Evolutionary conservation across 352 stramenopile species (phyloP).

Genomic region (Phytophthora pseudosyringae): DNA sequence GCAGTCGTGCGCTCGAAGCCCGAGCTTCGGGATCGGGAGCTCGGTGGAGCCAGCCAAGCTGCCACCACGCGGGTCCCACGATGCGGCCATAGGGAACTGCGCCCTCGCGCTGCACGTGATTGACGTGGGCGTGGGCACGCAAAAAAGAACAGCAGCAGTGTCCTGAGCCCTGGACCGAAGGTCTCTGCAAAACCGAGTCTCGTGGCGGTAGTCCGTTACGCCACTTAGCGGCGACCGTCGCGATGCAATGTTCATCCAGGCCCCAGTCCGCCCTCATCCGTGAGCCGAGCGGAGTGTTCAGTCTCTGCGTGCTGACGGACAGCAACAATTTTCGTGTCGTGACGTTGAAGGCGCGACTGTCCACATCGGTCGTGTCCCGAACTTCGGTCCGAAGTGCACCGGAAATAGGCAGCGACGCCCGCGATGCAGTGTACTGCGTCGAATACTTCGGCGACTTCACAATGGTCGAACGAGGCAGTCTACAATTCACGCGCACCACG

Average conservation of each 20-base stretch:
- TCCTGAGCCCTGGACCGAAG: too few species aligned
- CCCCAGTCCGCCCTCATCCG: constrained; percentile 19
- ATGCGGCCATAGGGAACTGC: constrained; percentile 27
- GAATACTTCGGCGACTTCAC: too few species aligned
- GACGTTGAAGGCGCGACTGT: constrained; percentile 19
- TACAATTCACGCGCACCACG: too few species aligned
- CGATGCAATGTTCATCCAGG: constrained; percentile 2
- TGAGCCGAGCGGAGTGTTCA: constrained; percentile 20
- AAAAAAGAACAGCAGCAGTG: constrained; percentile 13
- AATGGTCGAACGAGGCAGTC: background rate
- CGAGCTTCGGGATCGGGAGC: constrained; percentile 10
- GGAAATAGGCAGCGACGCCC: too few species aligned
- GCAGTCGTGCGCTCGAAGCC: constrained; percentile 7
- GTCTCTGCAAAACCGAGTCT: background rate
- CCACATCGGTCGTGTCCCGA: background rate
- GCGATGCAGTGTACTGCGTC: too few species aligned
- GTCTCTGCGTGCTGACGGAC: constrained; percentile 7
- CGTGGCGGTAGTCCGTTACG: constrained; percentile 4
- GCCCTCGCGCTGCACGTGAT: constrained; percentile 7
- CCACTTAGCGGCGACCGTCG: constrained; percentile 4
- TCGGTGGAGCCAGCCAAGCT: constrained; percentile 23
- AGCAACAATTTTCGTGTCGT: constrained; percentile 31
- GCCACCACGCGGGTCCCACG: constrained; percentile 21
- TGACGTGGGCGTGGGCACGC: background rate
- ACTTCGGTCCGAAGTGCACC: too few species aligned